Evolutionary conservation across 2,329 filamentous ascomycete species (phyloP).

Genomic region (Fusarium tjaetaba): DNA sequence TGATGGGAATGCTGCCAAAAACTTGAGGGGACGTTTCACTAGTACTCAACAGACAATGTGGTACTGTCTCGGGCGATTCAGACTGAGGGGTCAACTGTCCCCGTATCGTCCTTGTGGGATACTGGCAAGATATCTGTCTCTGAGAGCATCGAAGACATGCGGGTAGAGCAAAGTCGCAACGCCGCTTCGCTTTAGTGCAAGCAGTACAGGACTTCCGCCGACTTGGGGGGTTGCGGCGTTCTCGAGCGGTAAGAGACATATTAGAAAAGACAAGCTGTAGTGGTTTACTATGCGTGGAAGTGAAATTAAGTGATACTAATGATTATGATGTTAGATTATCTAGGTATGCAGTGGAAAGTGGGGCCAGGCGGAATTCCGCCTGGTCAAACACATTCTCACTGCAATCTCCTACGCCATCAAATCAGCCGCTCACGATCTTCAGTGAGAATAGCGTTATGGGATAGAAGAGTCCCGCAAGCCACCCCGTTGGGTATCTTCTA

Average conservation of each 20-base stretch:
- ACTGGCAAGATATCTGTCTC: conserved; percentile 59
- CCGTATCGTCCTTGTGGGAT: conserved; percentile 46
- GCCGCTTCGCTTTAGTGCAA: conserved; percentile 67
- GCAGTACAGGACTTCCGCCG: conserved; percentile 66
- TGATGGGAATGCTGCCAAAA: neutral
- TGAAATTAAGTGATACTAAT: no score
- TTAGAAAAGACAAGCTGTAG: neutral
- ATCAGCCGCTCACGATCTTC: no score
- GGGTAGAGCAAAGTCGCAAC: conserved; percentile 63
- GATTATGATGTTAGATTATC: neutral
- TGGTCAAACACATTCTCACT: no score
- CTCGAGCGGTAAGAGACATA: conserved; percentile 48
- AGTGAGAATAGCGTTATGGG: no score
- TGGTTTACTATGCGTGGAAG: neutral
- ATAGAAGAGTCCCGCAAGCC: neutral
- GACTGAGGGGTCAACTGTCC: neutral
- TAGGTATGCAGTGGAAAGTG: conserved; percentile 20
- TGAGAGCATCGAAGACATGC: conserved; percentile 63
- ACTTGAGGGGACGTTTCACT: conserved; percentile 5
- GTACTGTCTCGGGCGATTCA: conserved; percentile 2
- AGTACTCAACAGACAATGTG: conserved; percentile 13
- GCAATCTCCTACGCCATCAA: no score
- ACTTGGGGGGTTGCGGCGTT: conserved; percentile 57
- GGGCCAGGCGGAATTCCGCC: conserved; percentile 44
- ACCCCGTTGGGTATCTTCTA: neutral